Conservation (phyloP, 2,329 filamentous ascomycete species). For the Ploettnerulaceae sp. region DNA sequence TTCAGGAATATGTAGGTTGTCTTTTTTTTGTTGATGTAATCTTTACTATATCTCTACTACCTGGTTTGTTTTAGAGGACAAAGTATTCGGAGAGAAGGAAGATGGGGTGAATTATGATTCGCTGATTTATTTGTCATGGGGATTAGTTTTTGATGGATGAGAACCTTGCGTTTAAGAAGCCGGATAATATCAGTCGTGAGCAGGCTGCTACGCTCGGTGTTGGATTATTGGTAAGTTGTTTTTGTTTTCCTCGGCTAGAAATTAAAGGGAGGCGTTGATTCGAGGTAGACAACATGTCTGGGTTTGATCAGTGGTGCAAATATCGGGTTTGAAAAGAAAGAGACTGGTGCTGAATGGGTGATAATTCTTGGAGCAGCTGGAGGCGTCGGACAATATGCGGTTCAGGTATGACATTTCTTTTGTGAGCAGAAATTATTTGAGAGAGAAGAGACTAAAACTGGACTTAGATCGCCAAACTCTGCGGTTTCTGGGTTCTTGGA, state of each 20-base stretch:
- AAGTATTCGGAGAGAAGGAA: no score
- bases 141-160: constrained; percentile 36
- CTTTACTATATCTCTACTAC: no score
- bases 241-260: no score
- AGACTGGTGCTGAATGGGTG: constrained; percentile 35
- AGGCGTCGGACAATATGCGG: constrained; percentile 35
- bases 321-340: constrained; percentile 17
- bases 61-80: no score
- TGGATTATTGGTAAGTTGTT: constrained; percentile 33
- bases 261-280: no score
- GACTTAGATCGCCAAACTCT: constrained; percentile 33
- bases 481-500: constrained; percentile 37
- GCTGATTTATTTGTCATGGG: background rate
- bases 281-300: constrained; percentile 34
- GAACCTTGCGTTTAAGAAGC: constrained; percentile 33
- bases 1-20: constrained; percentile 34
- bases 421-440: background rate
- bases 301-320: constrained; percentile 33
- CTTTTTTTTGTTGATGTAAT: no score
- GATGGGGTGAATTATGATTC: background rate
- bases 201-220: constrained; percentile 36
- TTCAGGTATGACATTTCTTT: constrained; percentile 25
- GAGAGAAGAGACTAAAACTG: no score
- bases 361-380: constrained; percentile 36
- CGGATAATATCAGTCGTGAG: constrained; percentile 28